Evolutionary conservation across 2,329 filamentous ascomycete species (phyloP).

Genomic region (Pseudogymnoascus sp.): DNA sequence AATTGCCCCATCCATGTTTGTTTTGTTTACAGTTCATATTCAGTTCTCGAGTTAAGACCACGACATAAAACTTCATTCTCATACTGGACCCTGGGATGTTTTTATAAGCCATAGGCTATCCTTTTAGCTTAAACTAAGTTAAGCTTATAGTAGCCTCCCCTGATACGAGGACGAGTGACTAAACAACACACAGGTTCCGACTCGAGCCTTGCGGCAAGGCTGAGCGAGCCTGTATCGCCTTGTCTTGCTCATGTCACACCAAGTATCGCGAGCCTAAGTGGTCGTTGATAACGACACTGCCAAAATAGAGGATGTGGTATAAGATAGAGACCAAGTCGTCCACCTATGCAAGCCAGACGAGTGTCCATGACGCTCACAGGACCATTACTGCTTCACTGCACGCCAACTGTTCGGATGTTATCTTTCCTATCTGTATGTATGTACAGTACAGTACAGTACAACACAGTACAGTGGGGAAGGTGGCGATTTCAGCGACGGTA

Average conservation of each 20-base stretch:
- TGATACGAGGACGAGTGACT: neutral
- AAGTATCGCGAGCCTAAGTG: no score
- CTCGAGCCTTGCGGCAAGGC: neutral
- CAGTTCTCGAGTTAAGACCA: neutral
- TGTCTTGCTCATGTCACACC: neutral
- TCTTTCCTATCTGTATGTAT: no score
- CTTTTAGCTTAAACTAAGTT: neutral
- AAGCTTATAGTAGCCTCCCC: neutral
- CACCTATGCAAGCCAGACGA: no score
- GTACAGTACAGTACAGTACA: no score
- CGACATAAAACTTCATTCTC: neutral
- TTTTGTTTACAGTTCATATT: neutral
- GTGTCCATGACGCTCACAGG: no score
- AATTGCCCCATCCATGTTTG: neutral
- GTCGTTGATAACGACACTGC: no score
- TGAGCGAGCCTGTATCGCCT: neutral
- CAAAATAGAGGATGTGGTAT: no score
- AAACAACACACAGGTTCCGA: neutral
- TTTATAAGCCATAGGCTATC: neutral
- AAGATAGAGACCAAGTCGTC: no score
- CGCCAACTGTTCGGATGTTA: no score
- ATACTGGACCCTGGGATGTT: neutral
- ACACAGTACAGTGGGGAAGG: no score
- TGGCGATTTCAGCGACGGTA: no score
- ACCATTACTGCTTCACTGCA: no score